These are phyloP conservation scores for Paramecium octaurelia DNA, from an alignment of 73 alveolate species.

Conservation along the genomic window DNA sequence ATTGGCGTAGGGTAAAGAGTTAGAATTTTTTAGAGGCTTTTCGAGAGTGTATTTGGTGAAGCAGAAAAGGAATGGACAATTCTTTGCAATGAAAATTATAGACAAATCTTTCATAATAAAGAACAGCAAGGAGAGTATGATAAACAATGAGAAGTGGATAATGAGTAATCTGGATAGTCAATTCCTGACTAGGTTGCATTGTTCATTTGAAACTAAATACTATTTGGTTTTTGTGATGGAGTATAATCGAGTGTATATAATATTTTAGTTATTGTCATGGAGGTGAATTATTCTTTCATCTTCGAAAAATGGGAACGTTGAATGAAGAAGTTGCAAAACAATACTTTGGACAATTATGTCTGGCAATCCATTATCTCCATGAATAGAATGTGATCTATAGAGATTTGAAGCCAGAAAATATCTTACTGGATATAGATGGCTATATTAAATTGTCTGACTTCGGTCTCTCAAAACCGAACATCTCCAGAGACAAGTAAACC, in stretches of 20 bases:
- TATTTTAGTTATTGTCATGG: constrained; percentile 41
- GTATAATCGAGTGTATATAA: constrained; percentile 3
- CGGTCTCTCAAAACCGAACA: constrained; percentile 79
- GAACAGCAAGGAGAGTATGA: background rate
- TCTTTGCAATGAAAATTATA: constrained; percentile 48
- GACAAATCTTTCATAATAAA: constrained; percentile 16
- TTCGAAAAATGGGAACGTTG: constrained; percentile 66
- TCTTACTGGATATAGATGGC: constrained; percentile 83
- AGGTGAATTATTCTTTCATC: constrained; percentile 80
- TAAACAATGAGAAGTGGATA: constrained; percentile 37
- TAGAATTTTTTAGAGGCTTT: background rate
- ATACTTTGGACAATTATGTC: constrained; percentile 80
- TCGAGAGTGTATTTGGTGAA: constrained; percentile 18
- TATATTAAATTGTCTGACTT: constrained; percentile 82
- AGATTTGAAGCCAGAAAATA: constrained; percentile 93
- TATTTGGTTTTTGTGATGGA: constrained; percentile 73
- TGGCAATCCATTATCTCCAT: constrained; percentile 78
- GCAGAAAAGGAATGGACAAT: background rate
- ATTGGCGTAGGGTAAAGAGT: constrained; percentile 37
- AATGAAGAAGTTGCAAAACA: constrained; percentile 77
- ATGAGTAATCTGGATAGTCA: constrained; percentile 38
- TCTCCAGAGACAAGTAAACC: constrained; percentile 36
- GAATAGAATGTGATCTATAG: constrained; percentile 68
- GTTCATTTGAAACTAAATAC: constrained; percentile 58
- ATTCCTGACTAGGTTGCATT: constrained; percentile 38